Conservation (phyloP, 306 rosid species). For the Vigna reflexopilosa region DNA sequence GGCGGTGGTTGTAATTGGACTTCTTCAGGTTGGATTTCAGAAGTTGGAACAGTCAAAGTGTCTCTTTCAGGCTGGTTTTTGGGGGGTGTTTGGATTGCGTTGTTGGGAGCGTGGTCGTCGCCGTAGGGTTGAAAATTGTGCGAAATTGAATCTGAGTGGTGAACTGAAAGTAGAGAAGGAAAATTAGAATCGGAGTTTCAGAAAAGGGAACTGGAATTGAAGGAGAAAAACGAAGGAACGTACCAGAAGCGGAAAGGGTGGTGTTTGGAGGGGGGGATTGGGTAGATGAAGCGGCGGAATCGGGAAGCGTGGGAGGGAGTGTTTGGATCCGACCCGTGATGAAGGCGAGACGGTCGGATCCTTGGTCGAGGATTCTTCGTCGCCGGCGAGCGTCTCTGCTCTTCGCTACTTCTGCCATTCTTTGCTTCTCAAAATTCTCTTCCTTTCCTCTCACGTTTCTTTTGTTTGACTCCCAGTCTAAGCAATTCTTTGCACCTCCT, state of each 20-base stretch:
- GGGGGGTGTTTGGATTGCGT: constrained; percentile 35
- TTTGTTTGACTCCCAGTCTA: not conserved
- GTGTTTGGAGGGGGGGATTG: constrained; percentile 28
- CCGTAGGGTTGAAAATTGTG: constrained; percentile 34
- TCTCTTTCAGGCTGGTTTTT: constrained; percentile 31
- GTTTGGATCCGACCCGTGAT: constrained; percentile 69
- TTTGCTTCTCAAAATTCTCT: too few relatives aligned
- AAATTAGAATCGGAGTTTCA: not conserved
- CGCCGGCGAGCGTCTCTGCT: constrained; percentile 66
- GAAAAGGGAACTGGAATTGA: not conserved
- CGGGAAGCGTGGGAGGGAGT: constrained; percentile 16
- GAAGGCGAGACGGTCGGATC: constrained; percentile 81
- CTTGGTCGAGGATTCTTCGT: constrained; percentile 70
- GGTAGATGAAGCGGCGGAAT: constrained; percentile 19
- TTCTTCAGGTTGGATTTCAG: constrained; percentile 20
- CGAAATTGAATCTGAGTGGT: constrained; percentile 43
- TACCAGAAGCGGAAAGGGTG: constrained; percentile 46
- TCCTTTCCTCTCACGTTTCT: not conserved
- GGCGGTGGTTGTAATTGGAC: constrained; percentile 1
- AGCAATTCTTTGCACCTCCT: not conserved
- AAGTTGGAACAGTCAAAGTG: constrained; percentile 32
- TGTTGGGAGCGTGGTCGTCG: not conserved
- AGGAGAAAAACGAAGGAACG: constrained; percentile 39
- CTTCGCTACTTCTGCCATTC: constrained; percentile 59
- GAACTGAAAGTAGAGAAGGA: constrained; percentile 48